Conservation (phyloP, 495 filamentous ascomycete species). For the Neurospora sublineolata region DNA sequence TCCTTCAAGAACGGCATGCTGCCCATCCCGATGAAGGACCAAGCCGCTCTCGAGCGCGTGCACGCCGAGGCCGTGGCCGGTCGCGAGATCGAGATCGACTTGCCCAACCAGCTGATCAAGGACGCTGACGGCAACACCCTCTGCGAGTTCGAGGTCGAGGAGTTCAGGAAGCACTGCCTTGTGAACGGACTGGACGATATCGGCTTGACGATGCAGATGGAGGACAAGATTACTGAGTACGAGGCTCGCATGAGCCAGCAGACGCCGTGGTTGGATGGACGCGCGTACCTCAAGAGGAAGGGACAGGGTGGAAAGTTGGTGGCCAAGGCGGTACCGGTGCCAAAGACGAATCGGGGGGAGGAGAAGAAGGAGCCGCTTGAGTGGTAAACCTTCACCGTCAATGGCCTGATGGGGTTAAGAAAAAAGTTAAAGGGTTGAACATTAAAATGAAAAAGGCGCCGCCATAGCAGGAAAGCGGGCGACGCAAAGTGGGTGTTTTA, state of each 20-base stretch:
- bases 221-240: constrained; percentile 75
- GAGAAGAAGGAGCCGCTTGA: constrained; percentile 78
- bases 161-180: constrained; percentile 88
- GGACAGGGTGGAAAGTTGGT: constrained; percentile 56
- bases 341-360: constrained; percentile 83
- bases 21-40: constrained; percentile 63
- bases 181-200: constrained; percentile 95
- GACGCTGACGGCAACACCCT: constrained; percentile 60
- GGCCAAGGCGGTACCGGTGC: constrained; percentile 73
- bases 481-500: not conserved
- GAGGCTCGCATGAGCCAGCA: constrained; percentile 63
- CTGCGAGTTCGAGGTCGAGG: constrained; percentile 72
- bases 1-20: constrained; percentile 99
- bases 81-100: constrained; percentile 81
- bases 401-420: not conserved
- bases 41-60: constrained; percentile 54
- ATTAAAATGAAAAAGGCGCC: not conserved
- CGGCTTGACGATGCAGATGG: constrained; percentile 83
- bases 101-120: constrained; percentile 74
- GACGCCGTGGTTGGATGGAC: constrained; percentile 90
- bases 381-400: constrained; percentile 45
- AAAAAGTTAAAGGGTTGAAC: not conserved
- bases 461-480: not conserved
- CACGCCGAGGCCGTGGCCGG: constrained; percentile 73
- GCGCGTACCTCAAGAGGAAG: constrained; percentile 64